Evolutionary conservation across 2,329 filamentous ascomycete genomes (phyloP).

Genomic region (Cladosporium sp.): DNA sequence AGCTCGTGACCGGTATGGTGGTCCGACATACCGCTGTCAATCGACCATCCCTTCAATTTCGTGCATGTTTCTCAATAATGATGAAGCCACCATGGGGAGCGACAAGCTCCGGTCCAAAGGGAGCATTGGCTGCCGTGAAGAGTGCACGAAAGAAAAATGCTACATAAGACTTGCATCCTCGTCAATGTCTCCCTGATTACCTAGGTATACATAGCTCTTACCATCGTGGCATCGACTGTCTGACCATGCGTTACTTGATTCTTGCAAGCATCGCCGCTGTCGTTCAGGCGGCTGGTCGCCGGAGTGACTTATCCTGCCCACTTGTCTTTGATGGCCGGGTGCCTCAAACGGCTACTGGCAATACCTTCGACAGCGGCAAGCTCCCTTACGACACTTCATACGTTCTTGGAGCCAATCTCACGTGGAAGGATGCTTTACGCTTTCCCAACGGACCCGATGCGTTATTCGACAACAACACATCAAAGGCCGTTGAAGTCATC

Average conservation of each 20-base stretch:
- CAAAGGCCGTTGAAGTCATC: constrained; percentile 50
- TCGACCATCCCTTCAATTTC: not conserved
- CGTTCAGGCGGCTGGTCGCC: not conserved
- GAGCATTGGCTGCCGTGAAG: not conserved
- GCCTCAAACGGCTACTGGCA: constrained; percentile 34
- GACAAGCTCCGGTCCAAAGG: not conserved
- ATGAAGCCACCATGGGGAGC: not conserved
- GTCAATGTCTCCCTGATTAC: too few species aligned
- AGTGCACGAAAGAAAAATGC: not conserved
- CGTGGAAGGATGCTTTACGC: constrained; percentile 49
- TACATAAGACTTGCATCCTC: too few species aligned
- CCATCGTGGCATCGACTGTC: too few species aligned
- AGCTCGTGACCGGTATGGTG: not conserved
- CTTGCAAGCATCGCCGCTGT: not conserved
- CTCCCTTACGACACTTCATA: constrained; percentile 50
- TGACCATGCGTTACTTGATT: too few species aligned
- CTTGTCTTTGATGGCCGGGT: constrained; percentile 41
- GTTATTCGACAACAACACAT: constrained; percentile 42
- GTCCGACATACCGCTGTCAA: not conserved
- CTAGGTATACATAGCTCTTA: too few species aligned
- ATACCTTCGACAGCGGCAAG: constrained; percentile 39
- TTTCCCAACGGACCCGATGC: constrained; percentile 42
- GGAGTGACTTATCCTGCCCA: not conserved
- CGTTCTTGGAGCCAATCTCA: constrained; percentile 51
- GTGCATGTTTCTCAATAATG: not conserved